Base-by-base conservation (phyloP, 164 flowering plant species). In the Vitis cinerea region DNA sequence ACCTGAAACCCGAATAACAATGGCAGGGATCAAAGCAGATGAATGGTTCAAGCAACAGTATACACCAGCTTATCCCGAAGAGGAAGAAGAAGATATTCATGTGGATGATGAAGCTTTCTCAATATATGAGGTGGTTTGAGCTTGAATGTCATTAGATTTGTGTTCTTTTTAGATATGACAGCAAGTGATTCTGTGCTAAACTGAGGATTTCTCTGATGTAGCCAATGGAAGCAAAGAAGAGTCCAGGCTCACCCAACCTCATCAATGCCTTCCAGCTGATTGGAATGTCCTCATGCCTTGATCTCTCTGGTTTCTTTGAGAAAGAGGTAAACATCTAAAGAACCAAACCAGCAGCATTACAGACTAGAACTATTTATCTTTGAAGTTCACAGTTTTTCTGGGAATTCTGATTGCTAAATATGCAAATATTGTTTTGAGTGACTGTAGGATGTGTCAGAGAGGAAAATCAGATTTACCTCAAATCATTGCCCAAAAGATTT, bases 241-340 rank as follows among this genome's bases (percentile, higher is more conserved):
- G 79, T 61, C 84, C 83, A 13, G 80, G 68, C 14, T 83, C 86
- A 10, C 89, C 90, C 12, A 70, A 81, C 23, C 83, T 80, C 49
- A 89, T 91, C 68, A 95, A 95, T 77, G 99, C 99, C 56, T 95
- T 95, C 82, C 88, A 95, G 82, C 85, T 95, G 15, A 95, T 95
- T 70, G 96, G 99, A 75, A 95, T 95, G 99, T 93, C 98, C 47
- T 91, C 97, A 1, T 83, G 74, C 79, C 87, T 95, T 3, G 99
- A 95, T 79, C 92, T 95, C 61, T 95, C 99, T 30, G 99, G 99
- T 27, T 92, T 92, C 80, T 95, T 95, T 64, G 99, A 95, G 80
- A 81, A 91, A 81, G 99, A 95, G 93, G 99, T 92, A 65, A 72
- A 68, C 2, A 27, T 50, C 52, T 37, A 6, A 37, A 37, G 44